Conservation (phyloP, 1,139 yeast genomes). For the Pichia sp. region DNA sequence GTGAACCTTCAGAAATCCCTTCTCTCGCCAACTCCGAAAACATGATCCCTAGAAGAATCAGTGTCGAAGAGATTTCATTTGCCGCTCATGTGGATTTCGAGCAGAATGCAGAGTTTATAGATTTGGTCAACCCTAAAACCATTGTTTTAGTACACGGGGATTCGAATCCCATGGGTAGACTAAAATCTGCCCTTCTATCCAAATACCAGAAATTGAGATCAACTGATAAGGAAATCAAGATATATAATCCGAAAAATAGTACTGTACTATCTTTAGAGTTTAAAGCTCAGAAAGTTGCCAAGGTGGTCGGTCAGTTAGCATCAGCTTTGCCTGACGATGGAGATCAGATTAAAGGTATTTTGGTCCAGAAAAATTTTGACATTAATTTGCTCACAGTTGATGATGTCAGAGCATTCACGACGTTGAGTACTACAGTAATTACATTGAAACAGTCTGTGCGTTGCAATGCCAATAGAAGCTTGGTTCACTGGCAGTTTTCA, state of each 20-base stretch:
- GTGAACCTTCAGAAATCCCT: conserved; percentile 87
- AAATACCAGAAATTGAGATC: conserved; percentile 79
- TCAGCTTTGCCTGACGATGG: conserved; percentile 40
- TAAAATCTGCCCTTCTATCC: conserved; percentile 86
- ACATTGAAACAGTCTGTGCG: conserved; percentile 75
- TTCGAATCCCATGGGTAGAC: conserved; percentile 94
- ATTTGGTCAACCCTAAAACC: conserved; percentile 75
- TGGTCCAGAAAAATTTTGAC: conserved; percentile 89
- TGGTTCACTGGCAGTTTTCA: conserved; percentile 82
- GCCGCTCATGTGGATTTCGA: conserved; percentile 98
- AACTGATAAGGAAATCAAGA: conserved; percentile 87
- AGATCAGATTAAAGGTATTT: conserved; percentile 69
- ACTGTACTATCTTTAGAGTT: conserved; percentile 72
- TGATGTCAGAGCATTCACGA: conserved; percentile 86
- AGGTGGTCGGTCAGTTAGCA: conserved; percentile 76
- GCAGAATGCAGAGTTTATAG: conserved; percentile 88
- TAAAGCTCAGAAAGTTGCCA: conserved; percentile 80
- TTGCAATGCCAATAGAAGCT: conserved; percentile 75
- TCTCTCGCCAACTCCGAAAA: conserved; percentile 75
- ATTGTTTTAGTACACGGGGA: conserved; percentile 97
- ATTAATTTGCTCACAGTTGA: conserved; percentile 74
- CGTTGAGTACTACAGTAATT: conserved; percentile 78
- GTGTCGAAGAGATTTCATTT: conserved; percentile 92
- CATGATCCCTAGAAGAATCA: conserved; percentile 79
- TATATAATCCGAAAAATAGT: conserved; percentile 90